Evolutionary conservation across 805 yeast species (phyloP), one percentile per base, ranked within the genome.

Genomic region (Candida nanaspora): DNA sequence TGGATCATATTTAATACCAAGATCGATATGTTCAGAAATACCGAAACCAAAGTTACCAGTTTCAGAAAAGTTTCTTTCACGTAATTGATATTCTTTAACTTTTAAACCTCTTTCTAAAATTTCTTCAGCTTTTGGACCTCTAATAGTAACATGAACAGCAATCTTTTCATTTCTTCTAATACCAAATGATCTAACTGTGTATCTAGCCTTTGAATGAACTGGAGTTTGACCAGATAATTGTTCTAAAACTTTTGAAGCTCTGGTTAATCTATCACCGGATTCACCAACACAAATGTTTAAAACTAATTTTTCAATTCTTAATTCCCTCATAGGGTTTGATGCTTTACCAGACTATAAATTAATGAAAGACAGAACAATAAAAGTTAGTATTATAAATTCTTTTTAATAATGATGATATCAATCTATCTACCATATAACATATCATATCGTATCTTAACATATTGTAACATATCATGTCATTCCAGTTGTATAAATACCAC

Each of bases 1-100:
- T 74, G 98, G 98, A 75, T 93, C 98, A 79, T 93, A 93, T 81
- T 93, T 93, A 84, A 93, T 93, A 81, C 98, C 98, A 72, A 93
- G 83, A 74, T 93, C 98, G 65, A 93, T 93, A 82, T 93, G 98
- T 82, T 93, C 98, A 62, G 86, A 84, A 70, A 93, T 82, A 84
- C 98, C 98, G 83, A 93, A 93, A 80, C 98, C 98, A 66, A 93
- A 93, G 96, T 93, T 93, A 78, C 98, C 98, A 66, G 98, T 91
- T 63, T 80, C 87, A 65, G 96, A 86, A 82, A 93, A 93, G 94
- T 93, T 93, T 73, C 74, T 86, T 68, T 73, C 74, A 69, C 76
- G 80, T 70, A 93, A 85, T 79, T 93, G 98, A 79, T 88, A 93
- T 80, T 93, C 98, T 82, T 91, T 93, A 71, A 93, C 98, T 82